phyloP scores from a whole-genome alignment of 805 yeast species.

The Kazachstania martiniae region DNA sequence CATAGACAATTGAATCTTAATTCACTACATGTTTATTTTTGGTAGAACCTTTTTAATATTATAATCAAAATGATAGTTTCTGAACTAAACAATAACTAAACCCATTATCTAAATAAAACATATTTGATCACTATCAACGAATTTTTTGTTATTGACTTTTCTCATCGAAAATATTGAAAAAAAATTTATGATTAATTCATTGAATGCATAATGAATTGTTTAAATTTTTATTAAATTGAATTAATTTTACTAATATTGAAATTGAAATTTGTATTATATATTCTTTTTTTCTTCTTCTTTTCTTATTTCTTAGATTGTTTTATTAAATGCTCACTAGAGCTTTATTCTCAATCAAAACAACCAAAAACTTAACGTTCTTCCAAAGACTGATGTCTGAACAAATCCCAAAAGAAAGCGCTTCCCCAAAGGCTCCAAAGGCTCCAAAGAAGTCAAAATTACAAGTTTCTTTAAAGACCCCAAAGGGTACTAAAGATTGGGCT shows the following conservation, averaged over 20 bases:
- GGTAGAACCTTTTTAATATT: too few species aligned
- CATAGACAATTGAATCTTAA: too few species aligned
- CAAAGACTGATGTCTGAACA: conserved; percentile 11
- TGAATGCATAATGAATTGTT: not conserved
- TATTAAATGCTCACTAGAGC: conserved; percentile 3
- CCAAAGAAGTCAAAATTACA: conserved; percentile 39
- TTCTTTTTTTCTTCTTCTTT: not conserved
- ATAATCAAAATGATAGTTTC: too few species aligned
- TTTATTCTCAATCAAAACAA: not conserved
- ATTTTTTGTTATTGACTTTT: too few species aligned
- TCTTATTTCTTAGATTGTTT: not conserved
- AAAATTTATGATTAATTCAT: not conserved
- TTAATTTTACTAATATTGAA: too few species aligned
- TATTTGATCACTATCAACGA: too few species aligned
- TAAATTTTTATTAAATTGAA: too few species aligned
- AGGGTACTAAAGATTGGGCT: conserved; percentile 98
- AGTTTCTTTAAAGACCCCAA: conserved; percentile 85
- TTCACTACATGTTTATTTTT: too few species aligned
- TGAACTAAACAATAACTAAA: too few species aligned
- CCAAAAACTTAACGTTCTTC: too few species aligned
- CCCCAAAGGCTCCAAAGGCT: conserved; percentile 9
- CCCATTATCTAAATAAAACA: too few species aligned
- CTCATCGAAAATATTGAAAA: not conserved
- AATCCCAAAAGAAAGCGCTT: conserved; percentile 4
- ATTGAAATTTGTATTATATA: not conserved